Base-by-base conservation (phyloP, 495 filamentous ascomycete species). In the Tuber aestivum region DNA sequence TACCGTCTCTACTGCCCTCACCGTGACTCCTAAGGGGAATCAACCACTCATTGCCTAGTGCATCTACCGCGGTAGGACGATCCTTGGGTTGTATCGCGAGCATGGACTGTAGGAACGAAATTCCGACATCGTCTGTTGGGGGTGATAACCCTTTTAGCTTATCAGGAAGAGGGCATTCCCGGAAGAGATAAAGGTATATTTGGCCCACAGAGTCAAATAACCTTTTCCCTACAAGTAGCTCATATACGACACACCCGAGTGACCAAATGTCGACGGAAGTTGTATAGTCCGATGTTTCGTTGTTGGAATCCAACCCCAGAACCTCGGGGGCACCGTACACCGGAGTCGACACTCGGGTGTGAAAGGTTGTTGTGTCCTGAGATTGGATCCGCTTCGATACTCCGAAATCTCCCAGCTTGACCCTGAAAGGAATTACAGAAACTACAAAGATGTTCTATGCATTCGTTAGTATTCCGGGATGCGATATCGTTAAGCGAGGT, bases 241-340 rank as follows among this genome's bases (percentile, higher is more conserved):
- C 41, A 16, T 44, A 44, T 44, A 44, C 41, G 12, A 44, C 41
- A 44, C 71, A 74, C 61, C 74, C 69, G n/a, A 75, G 69, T 6
- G 74, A 72, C 69, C 10, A 75, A 21, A 76, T 76, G 27, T 76
- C 74, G 7, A 73, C 70, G 8, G 70, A 70, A 16, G 20, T 61
- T 2, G 74, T 73, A 16, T 74, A 74, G 7, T n/a, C 27, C 41
- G 71, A 73, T 18, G 70, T 41, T 45, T 35, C 37, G 1, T 21
- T 44, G 3, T 44, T 16, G 41, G 41, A 16, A 14, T 44, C 41
- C 0, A 44, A 3, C 0, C 41, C 41, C 1, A 48, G 6, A 2
- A 48, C 45, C 21, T 48, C 21, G 5, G 45, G 45, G 9, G 45
- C 45, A 9, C 45, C 45, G 45, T 48, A 48, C 3, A 48, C 45